phyloP scores from a whole-genome alignment of 352 stramenopile genomes.

The Phytophthora sp. region DNA sequence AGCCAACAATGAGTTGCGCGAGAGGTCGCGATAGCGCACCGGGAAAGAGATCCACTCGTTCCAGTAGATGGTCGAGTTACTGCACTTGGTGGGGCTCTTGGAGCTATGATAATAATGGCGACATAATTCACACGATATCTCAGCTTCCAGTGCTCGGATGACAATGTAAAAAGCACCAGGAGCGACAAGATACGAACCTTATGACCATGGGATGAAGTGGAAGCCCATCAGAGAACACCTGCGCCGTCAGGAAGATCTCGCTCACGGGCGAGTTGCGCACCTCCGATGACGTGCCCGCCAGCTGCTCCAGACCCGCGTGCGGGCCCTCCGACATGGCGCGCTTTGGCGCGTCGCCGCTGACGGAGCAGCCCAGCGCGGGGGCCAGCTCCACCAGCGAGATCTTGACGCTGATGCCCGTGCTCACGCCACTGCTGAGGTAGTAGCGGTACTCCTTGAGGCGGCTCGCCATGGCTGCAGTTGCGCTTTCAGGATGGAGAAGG shows the following conservation, averaged over 20 bases:
- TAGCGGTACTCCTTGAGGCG: constrained; percentile 91
- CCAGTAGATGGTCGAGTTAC: constrained; percentile 88
- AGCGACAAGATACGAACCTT: constrained; percentile 39
- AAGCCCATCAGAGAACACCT: constrained; percentile 86
- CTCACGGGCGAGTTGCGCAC: constrained; percentile 83
- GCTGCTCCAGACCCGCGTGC: constrained; percentile 58
- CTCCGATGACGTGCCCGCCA: constrained; percentile 64
- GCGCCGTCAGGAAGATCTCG: constrained; percentile 90
- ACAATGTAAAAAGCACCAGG: not conserved
- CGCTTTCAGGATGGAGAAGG: constrained; percentile 6
- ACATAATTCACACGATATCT: constrained; percentile 9
- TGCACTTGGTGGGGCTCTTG: constrained; percentile 86
- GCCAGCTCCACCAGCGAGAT: constrained; percentile 80
- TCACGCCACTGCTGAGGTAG: constrained; percentile 88
- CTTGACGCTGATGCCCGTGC: constrained; percentile 81
- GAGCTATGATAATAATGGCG: constrained; percentile 60
- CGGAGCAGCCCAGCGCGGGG: constrained; percentile 51
- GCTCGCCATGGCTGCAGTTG: constrained; percentile 47
- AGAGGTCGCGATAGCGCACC: constrained; percentile 87
- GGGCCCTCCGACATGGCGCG: constrained; percentile 28
- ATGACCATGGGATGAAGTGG: constrained; percentile 86
- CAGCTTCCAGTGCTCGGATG: constrained; percentile 1
- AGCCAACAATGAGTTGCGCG: constrained; percentile 81
- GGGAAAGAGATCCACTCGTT: constrained; percentile 90
- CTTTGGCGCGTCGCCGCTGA: constrained; percentile 40